Base-by-base conservation (phyloP, 345 rosid genomes). In the Passiflora organensis region DNA sequence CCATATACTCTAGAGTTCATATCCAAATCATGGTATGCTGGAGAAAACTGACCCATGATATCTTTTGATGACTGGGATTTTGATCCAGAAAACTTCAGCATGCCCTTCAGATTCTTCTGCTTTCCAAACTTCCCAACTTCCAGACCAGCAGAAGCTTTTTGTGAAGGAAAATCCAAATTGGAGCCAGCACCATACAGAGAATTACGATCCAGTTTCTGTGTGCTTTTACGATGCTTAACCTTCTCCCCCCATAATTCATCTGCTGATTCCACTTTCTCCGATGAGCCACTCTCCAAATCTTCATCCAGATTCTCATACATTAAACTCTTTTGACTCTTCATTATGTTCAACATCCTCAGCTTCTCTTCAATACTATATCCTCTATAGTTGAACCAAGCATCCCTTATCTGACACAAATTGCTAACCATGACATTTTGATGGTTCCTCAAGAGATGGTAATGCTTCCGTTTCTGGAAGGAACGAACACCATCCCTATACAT, bases 351-450 rank as follows among this genome's bases (percentile, higher is more conserved):
- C 50, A 89, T 87, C 48, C 89, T 80, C 53, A 93, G 95, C 78
- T 86, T 85, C 80, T 93, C 99, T 46, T 85, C 84, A 5, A 89
- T 83, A 48, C 91, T 74, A 60, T 86, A 89, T 22, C 88, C 97
- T 71, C 78, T 80, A 67, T 89, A 86, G 59, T 72, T 82, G 41
- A 60, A 59, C 99, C 95, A 93, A 45, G 87, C 83, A 80, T 89
- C 96, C 81, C 99, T 84, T 6, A 74, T 79, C 77, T 85, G 91
- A 60, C 94, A 83, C 58, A 93, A 62, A 78, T 75, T 89, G 57
- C 59, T 76, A 17, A 93, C 89, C 86, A 83, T 66, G 54, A 55
- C 71, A 72, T 93, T 93, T 56, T 93, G 99, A 80, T 86, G 78
- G 75, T 73, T 86, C 78, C 87, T 85, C 76, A 93, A 51, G 14